Percentiles rank a stretch among this genome's conserved stretches.
Conservation (phyloP, 192 early-diverging fungal genomes). For the Linnemannia elongata region DNA sequence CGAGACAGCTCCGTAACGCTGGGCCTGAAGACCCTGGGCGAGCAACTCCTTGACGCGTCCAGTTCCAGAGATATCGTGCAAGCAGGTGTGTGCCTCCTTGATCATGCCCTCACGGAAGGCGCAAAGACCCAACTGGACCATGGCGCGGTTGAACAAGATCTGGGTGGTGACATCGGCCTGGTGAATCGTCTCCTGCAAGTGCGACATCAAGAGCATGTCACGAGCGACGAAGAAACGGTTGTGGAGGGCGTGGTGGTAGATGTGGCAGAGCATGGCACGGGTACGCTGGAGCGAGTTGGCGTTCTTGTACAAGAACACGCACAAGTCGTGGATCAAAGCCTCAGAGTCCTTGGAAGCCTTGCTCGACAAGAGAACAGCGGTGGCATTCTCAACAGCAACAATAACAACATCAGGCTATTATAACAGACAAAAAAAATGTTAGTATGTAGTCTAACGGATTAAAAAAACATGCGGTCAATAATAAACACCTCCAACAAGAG, state of each 20-base stretch:
- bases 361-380: constrained; percentile 63
- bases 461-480: background rate
- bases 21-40: constrained; percentile 80
- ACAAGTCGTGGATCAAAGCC: constrained; percentile 83
- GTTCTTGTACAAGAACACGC: constrained; percentile 92
- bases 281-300: constrained; percentile 86
- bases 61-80: constrained; percentile 90
- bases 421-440: background rate
- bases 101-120: constrained; percentile 97
- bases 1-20: constrained; percentile 84
- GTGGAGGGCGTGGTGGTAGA: constrained; percentile 97
- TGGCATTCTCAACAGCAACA: constrained; percentile 72
- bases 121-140: constrained; percentile 96
- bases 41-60: constrained; percentile 94
- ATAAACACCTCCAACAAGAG: background rate
- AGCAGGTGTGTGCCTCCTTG: constrained; percentile 86
- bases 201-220: constrained; percentile 98
- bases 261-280: constrained; percentile 96
- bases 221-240: constrained; percentile 93
- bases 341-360: constrained; percentile 65
- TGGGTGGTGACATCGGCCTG: constrained; percentile 93
- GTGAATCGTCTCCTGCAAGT: constrained; percentile 93
- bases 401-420: constrained; percentile 89
- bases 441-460: background rate
- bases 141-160: constrained; percentile 95